These are phyloP conservation scores for Coemansia sp. DNA, from an alignment of 192 early-diverging fungal genomes.

Conservation along the genomic window DNA sequence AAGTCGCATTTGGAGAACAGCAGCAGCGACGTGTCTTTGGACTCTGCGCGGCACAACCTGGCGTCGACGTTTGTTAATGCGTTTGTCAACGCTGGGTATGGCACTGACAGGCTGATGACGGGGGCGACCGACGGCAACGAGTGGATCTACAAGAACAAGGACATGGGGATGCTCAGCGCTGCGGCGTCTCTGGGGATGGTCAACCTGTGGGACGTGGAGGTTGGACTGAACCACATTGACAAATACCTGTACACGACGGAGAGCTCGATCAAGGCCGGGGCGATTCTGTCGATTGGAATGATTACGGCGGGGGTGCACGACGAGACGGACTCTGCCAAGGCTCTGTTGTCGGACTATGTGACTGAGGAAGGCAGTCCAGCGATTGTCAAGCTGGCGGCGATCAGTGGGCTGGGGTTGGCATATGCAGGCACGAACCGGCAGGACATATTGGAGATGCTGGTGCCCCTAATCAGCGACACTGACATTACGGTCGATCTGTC, in stretches of 20 bases:
- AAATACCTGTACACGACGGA: slow-evolving; percentile 81
- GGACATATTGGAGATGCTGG: slow-evolving; percentile 77
- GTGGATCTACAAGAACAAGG: slow-evolving; percentile 99
- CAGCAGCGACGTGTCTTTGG: slow-evolving; percentile 64
- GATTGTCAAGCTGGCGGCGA: slow-evolving; percentile 71
- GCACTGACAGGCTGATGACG: slow-evolving; percentile 84
- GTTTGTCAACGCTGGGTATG: slow-evolving; percentile 97
- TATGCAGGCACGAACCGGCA: slow-evolving; percentile 88
- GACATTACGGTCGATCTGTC: slow-evolving; percentile 83
- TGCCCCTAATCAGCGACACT: slow-evolving; percentile 79
- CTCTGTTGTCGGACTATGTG: slow-evolving; percentile 80
- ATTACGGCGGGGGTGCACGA: slow-evolving; percentile 85
- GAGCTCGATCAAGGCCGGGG: slow-evolving; percentile 91
- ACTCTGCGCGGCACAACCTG: slow-evolving; percentile 93
- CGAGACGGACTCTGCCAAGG: slow-evolving; percentile 89
- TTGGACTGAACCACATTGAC: slow-evolving; percentile 87
- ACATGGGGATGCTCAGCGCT: slow-evolving; percentile 92
- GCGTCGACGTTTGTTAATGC: slow-evolving; percentile 98
- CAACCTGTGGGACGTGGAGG: slow-evolving; percentile 92
- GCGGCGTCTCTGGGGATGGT: slow-evolving; percentile 92
- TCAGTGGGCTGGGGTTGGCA: slow-evolving; percentile 90
- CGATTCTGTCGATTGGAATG: slow-evolving; percentile 90
- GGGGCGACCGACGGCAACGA: slow-evolving; percentile 61
- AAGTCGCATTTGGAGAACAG: slow-evolving; percentile 94
- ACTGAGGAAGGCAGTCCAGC: slow-evolving; percentile 55